Evolutionary conservation across 495 filamentous ascomycete species (phyloP).

Genomic region (Talaromyces liani): DNA sequence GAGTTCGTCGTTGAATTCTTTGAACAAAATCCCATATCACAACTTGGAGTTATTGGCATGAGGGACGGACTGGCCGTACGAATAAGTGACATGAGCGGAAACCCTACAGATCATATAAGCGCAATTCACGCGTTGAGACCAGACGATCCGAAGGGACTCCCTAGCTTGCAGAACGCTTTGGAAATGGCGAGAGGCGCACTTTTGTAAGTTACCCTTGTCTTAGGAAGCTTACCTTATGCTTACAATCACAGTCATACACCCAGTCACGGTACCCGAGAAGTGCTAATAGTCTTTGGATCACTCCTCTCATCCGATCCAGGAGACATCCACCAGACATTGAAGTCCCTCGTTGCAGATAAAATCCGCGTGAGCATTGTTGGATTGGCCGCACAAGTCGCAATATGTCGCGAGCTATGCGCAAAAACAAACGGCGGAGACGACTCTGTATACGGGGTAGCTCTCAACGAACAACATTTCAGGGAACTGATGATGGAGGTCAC

Average conservation of each 20-base stretch:
- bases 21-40: constrained; percentile 98
- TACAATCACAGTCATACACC: constrained; percentile 63
- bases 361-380: constrained; percentile 86
- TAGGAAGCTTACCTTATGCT: constrained; percentile 10
- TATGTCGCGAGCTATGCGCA: constrained; percentile 81
- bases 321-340: constrained; percentile 89
- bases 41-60: constrained; percentile 85
- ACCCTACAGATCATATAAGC: constrained; percentile 80
- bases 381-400: constrained; percentile 81
- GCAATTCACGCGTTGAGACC: constrained; percentile 61
- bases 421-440: constrained; percentile 78
- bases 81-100: constrained; percentile 84
- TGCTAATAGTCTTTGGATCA: constrained; percentile 87
- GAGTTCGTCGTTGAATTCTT: constrained; percentile 93
- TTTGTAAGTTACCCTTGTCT: constrained; percentile 46
- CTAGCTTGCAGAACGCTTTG: constrained; percentile 88
- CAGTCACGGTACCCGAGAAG: constrained; percentile 84
- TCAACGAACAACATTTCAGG: constrained; percentile 82
- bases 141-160: constrained; percentile 80
- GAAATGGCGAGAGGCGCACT: constrained; percentile 88
- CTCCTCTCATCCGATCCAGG: constrained; percentile 84
- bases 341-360: constrained; percentile 62
- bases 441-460: constrained; percentile 69
- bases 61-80: constrained; percentile 80
- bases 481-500: constrained; percentile 85